Base-by-base conservation (phyloP, 2,329 filamentous ascomycete genomes). In the Myrmaecium sp. region DNA sequence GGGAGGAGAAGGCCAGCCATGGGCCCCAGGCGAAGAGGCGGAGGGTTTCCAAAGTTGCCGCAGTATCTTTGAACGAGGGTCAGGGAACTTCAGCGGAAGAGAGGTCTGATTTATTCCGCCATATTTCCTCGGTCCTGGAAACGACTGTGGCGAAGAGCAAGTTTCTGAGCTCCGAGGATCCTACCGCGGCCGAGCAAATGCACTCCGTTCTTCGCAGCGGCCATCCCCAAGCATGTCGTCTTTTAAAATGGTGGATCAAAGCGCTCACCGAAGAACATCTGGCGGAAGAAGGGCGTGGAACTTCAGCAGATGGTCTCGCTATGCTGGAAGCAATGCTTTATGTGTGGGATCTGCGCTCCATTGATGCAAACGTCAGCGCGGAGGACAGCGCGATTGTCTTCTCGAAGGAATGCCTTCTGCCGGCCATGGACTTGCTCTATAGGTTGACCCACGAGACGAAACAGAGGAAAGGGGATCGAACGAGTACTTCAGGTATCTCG, bases 391-490 rank as follows among this genome's bases (percentile, higher is more conserved):
- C 41, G 2, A 44, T 50, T 14, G 40, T 46, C n/a, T 55, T 54
- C 30, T 46, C 46, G 8, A 38, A 36, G n/a, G 41, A 52, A 21
- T 54, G 51, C 30, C 39, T 55, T 11, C 32, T 51, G 3, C 41
- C 49, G 8, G 36, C n/a, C n/a, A n/a, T n/a, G n/a, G 38, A 4
- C 32, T 49, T 5, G 30, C 31, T 9, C 41, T 52, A 9, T 35
- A 41, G 17, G 35, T 45, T 17, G 26, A 34, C 3, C 26, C 48
- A 3, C 28, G 13, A 13, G 23, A 23, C 20, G 28, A 5, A 12
- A 17, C 7, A 20, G 29, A 4, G 30, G 25, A 14, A 14, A n/a
- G n/a, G n/a, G n/a, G n/a, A n/a, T n/a, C n/a, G n/a, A n/a, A n/a
- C n/a, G n/a, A n/a, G n/a, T n/a, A n/a, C n/a, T n/a, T n/a, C n/a